These are phyloP conservation scores for Stagonosporopsis chrysanthemi DNA, from an alignment of 2,329 filamentous ascomycete species.

Conservation along the genomic window DNA sequence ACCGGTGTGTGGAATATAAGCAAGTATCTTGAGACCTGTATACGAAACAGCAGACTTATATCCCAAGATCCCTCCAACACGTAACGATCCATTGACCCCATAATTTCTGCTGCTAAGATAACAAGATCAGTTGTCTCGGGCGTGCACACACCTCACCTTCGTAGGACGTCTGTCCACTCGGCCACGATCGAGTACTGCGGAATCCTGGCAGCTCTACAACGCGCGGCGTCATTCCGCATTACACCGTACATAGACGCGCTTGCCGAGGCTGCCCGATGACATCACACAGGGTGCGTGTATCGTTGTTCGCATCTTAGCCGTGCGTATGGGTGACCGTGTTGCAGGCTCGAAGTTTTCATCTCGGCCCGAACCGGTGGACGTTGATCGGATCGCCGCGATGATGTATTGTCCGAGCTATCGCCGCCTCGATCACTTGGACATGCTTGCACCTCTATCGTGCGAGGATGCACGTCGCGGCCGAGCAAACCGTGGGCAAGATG, in stretches of 20 bases:
- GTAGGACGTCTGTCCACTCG: constrained; percentile 10
- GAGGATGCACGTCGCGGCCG: constrained; percentile 3
- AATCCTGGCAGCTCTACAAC: constrained; percentile 5
- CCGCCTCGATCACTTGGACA: neutral
- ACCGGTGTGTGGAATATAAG: too few species aligned
- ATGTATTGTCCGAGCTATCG: constrained; percentile 21
- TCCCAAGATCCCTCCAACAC: neutral
- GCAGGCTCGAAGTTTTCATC: neutral
- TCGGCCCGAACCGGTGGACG: constrained; percentile 16
- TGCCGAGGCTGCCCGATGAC: constrained; percentile 10
- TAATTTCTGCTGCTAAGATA: neutral
- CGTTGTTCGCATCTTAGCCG: neutral
- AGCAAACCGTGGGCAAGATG: neutral
- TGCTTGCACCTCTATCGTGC: constrained; percentile 8
- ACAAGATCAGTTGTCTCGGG: neutral
- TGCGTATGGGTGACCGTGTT: neutral
- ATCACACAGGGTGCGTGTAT: neutral
- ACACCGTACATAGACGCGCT: neutral
- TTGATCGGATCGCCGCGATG: constrained; percentile 17
- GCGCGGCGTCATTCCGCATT: constrained; percentile 14
- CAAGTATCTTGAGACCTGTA: neutral
- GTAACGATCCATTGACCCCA: neutral
- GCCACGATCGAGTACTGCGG: constrained; percentile 1
- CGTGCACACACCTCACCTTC: neutral
- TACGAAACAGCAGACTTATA: neutral